Conservation (phyloP, 352 stramenopile genomes). For the Pythium phragmiticola region DNA sequence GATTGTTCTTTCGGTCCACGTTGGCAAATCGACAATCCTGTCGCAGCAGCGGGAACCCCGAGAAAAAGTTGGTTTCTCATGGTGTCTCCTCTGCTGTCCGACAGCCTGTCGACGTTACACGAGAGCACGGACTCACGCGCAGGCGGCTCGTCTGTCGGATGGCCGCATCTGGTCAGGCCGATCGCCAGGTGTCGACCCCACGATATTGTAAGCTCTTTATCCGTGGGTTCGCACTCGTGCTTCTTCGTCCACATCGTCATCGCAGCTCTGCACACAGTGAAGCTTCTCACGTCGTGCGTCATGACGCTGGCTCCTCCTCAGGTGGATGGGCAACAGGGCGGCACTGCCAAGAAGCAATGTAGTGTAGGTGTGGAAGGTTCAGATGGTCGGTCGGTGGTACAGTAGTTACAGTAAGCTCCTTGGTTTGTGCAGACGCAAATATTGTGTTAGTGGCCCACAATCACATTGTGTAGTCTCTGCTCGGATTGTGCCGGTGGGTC, state of each 20-base stretch:
- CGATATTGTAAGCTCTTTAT: neutral
- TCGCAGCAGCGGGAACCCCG: too few species aligned
- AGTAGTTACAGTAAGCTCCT: too few species aligned
- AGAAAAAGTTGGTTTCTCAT: too few species aligned
- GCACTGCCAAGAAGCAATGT: too few species aligned
- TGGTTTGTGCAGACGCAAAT: too few species aligned
- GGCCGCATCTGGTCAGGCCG: too few species aligned
- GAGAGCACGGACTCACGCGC: neutral
- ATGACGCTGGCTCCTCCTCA: neutral
- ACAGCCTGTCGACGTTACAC: too few species aligned
- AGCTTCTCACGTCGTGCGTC: neutral
- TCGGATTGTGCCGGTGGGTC: neutral
- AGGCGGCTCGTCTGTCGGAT: neutral
- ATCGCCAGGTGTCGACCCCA: neutral
- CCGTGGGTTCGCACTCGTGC: too few species aligned
- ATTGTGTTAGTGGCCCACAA: neutral
- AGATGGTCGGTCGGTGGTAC: neutral
- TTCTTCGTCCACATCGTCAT: too few species aligned
- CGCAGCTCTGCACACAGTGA: neutral
- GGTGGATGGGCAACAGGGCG: neutral
- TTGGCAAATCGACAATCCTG: too few species aligned
- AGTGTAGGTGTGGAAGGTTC: constrained; percentile 1
- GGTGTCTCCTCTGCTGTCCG: too few species aligned
- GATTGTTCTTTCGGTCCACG: too few species aligned
- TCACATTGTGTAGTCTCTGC: neutral